Percentiles rank a stretch among this genome's conserved stretches.
These are phyloP conservation scores for Vanrija pseudolonga DNA, from an alignment of 1,284 basidiomycete species.

Conservation along the genomic window DNA sequence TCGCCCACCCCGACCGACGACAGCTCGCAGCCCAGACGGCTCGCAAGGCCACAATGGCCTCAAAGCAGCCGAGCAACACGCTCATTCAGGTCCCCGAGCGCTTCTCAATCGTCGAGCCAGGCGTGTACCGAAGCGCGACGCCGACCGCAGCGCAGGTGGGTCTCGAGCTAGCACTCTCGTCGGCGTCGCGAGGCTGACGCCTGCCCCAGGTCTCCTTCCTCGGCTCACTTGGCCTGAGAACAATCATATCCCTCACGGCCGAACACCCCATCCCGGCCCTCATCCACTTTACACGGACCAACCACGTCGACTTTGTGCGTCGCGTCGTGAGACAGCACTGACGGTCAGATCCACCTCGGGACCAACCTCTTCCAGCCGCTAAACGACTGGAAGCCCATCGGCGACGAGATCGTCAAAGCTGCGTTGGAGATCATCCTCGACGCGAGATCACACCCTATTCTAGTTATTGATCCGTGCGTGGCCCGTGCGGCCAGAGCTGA, in stretches of 20 bases:
- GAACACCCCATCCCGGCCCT: slow-evolving; percentile 44
- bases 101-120: slow-evolving; percentile 44
- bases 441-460: slow-evolving; percentile 33
- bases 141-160: slow-evolving; percentile 40
- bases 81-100: slow-evolving; percentile 40
- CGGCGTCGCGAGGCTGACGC: too few species aligned
- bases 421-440: slow-evolving; percentile 44
- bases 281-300: slow-evolving; percentile 21
- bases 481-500: background rate
- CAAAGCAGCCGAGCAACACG: slow-evolving; percentile 24
- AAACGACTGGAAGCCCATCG: slow-evolving; percentile 44
- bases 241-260: slow-evolving; percentile 43
- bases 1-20: too few species aligned
- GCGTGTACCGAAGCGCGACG: slow-evolving; percentile 41
- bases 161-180: too few species aligned
- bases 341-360: slow-evolving; percentile 39
- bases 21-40: too few species aligned
- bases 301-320: slow-evolving; percentile 39
- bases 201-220: slow-evolving; percentile 38
- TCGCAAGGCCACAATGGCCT: slow-evolving; percentile 10
- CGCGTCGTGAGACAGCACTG: background rate
- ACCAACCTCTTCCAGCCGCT: slow-evolving; percentile 37
- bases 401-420: slow-evolving; percentile 44
- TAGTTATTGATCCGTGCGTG: slow-evolving; percentile 46
- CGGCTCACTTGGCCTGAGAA: slow-evolving; percentile 33